phyloP scores from a whole-genome alignment of 805 yeast genomes.

The Kodamaea leandrae region DNA sequence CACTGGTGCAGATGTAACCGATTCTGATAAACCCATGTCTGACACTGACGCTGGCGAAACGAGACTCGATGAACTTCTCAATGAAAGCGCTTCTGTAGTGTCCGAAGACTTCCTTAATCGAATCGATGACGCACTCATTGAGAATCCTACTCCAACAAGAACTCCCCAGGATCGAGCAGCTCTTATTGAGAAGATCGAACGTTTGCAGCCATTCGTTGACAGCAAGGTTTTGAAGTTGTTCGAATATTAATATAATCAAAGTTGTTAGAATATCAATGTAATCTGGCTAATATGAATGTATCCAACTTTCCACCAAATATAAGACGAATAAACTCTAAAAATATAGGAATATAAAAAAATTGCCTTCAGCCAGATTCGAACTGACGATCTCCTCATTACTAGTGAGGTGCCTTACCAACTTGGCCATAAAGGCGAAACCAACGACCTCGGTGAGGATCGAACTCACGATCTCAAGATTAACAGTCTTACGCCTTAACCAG shows the following conservation, averaged over 20 bases:
- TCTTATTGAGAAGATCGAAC: not conserved
- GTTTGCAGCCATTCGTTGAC: not conserved
- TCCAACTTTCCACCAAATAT: constrained; percentile 32
- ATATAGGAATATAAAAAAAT: not conserved
- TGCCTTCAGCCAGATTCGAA: constrained; percentile 6
- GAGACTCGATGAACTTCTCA: not conserved
- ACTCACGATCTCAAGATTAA: constrained; percentile 27
- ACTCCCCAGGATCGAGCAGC: too few relatives aligned
- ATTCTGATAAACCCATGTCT: too few relatives aligned
- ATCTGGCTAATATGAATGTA: constrained; percentile 80
- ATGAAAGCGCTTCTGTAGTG: not conserved
- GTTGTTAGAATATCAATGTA: constrained; percentile 79
- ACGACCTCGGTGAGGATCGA: constrained; percentile 21
- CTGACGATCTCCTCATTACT: constrained; percentile 6
- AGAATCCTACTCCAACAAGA: too few relatives aligned
- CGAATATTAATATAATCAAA: constrained; percentile 57
- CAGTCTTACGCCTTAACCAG: constrained; percentile 30
- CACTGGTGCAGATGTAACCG: too few relatives aligned
- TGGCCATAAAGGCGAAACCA: constrained; percentile 1
- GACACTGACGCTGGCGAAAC: not conserved
- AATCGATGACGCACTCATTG: too few relatives aligned
- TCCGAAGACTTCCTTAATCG: too few relatives aligned
- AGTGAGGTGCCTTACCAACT: constrained; percentile 6
- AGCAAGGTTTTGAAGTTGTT: constrained; percentile 70
- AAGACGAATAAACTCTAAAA: too few relatives aligned